Evolutionary conservation across 2,329 filamentous ascomycete genomes (phyloP).

Genomic region (Cyphellophora attinorum): DNA sequence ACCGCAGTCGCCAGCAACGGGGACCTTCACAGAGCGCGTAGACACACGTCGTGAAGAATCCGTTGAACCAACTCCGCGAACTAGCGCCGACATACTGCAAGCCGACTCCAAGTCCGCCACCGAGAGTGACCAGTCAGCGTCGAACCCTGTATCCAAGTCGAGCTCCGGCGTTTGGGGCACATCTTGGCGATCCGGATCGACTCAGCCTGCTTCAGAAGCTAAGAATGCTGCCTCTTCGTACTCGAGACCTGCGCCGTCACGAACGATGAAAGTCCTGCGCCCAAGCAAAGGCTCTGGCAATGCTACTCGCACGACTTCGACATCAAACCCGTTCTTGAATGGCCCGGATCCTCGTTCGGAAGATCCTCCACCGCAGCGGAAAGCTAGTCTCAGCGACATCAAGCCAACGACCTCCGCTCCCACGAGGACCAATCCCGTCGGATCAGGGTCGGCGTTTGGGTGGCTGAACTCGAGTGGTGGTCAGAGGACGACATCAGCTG

Average conservation of each 20-base stretch:
- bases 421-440: conserved; percentile 65
- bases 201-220: conserved; percentile 3
- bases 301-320: conserved; percentile 30
- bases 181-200: conserved; percentile 16
- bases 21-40: too few species aligned
- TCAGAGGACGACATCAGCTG: too few species aligned
- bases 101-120: conserved; percentile 21
- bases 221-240: conserved; percentile 14
- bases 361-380: conserved; percentile 2
- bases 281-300: conserved; percentile 53
- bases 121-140: conserved; percentile 21
- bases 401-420: conserved; percentile 15
- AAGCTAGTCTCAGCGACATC: conserved; percentile 5
- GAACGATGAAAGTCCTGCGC: conserved; percentile 85
- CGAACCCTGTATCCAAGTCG: conserved; percentile 16
- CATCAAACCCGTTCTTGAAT: conserved; percentile 4
- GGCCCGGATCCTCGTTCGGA: background rate
- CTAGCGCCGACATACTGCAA: conserved; percentile 11
- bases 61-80: conserved; percentile 8
- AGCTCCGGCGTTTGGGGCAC: conserved; percentile 17
- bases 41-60: background rate
- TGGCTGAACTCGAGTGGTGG: too few species aligned
- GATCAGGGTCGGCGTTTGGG: conserved; percentile 85
- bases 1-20: background rate
- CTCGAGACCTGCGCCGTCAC: conserved; percentile 24